Evolutionary conservation across 257 asterid species (phyloP).

Genomic region (Solanum neorickii): DNA sequence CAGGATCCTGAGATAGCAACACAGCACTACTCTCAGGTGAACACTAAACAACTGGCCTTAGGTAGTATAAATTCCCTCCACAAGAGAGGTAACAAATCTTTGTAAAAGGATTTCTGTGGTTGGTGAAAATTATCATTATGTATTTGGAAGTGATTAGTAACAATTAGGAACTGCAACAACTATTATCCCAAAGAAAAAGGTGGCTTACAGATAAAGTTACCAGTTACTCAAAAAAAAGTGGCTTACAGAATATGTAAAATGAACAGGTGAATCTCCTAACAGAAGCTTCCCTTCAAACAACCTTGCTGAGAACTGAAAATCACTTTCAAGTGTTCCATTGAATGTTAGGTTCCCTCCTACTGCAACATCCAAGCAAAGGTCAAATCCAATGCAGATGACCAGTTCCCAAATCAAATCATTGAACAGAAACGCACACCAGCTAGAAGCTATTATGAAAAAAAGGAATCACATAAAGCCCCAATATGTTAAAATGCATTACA

Average conservation of each 20-base stretch:
- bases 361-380: conserved; percentile 18
- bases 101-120: background rate
- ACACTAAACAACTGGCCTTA: background rate
- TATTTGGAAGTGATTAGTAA: background rate
- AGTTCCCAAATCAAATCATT: background rate
- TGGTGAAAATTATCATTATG: background rate
- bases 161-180: background rate
- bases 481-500: background rate
- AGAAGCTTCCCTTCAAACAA: conserved; percentile 61
- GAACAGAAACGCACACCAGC: background rate
- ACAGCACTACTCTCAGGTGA: background rate
- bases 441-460: background rate
- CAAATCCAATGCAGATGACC: background rate
- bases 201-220: conserved; percentile 37
- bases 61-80: background rate
- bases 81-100: background rate
- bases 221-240: background rate
- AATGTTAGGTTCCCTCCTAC: conserved; percentile 82
- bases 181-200: background rate
- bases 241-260: conserved; percentile 64
- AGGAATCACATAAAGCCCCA: background rate
- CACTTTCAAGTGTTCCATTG: conserved; percentile 40
- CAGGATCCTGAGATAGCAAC: background rate
- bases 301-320: conserved; percentile 39
- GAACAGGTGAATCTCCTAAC: conserved; percentile 37